Conservation (phyloP, 192 early-diverging fungal genomes). For the Coemansia sp. region DNA sequence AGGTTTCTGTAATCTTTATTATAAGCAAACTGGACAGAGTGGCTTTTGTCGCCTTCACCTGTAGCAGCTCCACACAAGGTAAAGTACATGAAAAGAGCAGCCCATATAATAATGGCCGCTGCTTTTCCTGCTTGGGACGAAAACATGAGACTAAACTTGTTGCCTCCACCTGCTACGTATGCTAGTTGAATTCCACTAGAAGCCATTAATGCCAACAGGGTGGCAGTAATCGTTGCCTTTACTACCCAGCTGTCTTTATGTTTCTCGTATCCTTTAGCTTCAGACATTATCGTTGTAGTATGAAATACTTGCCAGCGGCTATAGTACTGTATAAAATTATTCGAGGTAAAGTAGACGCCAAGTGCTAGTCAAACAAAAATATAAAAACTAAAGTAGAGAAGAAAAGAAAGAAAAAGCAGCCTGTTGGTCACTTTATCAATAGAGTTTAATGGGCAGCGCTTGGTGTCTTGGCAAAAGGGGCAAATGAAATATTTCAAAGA, state of each 20-base stretch:
- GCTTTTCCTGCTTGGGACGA: background rate
- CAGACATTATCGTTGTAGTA: too few species aligned
- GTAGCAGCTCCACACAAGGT: background rate
- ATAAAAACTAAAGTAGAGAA: background rate
- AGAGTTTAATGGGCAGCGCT: too few species aligned
- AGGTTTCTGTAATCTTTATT: background rate
- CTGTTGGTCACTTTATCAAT: background rate
- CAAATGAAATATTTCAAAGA: too few species aligned
- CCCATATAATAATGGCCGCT: background rate
- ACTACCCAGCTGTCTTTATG: too few species aligned
- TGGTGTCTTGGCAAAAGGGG: too few species aligned
- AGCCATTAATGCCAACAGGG: too few species aligned
- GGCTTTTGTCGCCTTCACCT: background rate
- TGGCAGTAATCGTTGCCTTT: too few species aligned
- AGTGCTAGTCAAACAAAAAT: background rate
- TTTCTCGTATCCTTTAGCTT: too few species aligned
- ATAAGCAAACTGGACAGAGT: background rate
- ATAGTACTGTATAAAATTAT: background rate
- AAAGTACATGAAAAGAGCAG: background rate
- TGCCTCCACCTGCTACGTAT: too few species aligned
- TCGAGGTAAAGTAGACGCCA: too few species aligned
- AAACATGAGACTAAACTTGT: background rate
- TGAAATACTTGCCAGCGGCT: background rate
- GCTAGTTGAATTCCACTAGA: too few species aligned
- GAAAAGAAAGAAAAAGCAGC: background rate